Evolutionary conservation across 176 grass and related monocot genomes (phyloP), one percentile per base, ranked within the genome.

Genomic region (Chrysopogon serrulatus): DNA sequence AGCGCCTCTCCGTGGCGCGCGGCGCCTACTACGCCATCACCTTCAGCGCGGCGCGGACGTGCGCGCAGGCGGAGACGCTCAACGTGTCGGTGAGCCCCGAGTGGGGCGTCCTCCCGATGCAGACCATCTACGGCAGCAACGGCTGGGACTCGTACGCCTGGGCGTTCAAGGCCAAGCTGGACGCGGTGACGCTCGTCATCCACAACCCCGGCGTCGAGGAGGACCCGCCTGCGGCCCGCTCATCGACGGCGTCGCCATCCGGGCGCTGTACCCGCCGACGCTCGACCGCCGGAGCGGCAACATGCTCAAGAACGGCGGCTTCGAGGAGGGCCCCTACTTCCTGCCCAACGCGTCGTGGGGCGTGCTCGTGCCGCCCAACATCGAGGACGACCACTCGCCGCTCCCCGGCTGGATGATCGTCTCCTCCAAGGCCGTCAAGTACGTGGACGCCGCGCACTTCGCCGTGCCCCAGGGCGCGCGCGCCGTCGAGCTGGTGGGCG

Each of bases 61-160:
- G 95, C 82, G 95, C 95, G 18, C 92, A 95, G 87, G 86, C 90
- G 0, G 96, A 98, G 83, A 32, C 62, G 27, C 86, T 98, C 47
- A 98, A 95, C 87, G 85, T 98, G 19, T 98, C 96, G 2, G 96
- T 90, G 16, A 92, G 88, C 65, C 96, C 88, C n/a, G 96, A 98
- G 83, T 93, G 81, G 47, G 89, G 90, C 1, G 76, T 91, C 31
- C 73, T 98, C 8, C 93, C 96, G 26, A 91, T 98, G 75, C 96
- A 98, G 80, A 98, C 96, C 15, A 81, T 91, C 77, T 98, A 98
- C 90, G 88, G 93, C 89, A 90, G 93, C 91, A 95, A 37, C 57
- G 96, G 96, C 3, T 98, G 96, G 96, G 96, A 95, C 85, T 95
- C 89, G 11, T 98, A 98, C 75, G 82, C 92, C 13, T 95, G 96